Evolutionary conservation across 1,284 basidiomycete genomes (phyloP).

Genomic region (Lignosus rhinocerotis): DNA sequence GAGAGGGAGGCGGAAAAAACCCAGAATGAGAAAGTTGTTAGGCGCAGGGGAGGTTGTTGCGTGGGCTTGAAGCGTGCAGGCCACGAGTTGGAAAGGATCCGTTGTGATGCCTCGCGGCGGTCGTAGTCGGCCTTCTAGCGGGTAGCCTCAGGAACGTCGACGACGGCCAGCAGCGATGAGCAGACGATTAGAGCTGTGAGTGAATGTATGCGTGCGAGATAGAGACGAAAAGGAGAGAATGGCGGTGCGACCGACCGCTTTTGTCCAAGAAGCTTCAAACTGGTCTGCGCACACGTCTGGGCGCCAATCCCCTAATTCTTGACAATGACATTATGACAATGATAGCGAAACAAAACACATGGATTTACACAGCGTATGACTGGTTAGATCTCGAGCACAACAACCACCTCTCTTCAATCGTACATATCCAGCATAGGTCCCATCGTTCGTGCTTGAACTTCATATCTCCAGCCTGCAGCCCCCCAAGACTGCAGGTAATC

Average conservation of each 20-base stretch:
- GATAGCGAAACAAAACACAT: slow-evolving; percentile 4
- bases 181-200: slow-evolving; percentile 11
- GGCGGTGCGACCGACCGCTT: not conserved
- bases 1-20: slow-evolving; percentile 26
- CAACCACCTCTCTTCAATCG: not conserved
- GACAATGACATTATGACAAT: too few species aligned
- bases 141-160: not conserved
- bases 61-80: slow-evolving; percentile 36
- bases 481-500: not conserved
- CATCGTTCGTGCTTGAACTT: not conserved
- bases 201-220: slow-evolving; percentile 15
- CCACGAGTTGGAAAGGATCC: slow-evolving; percentile 37
- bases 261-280: not conserved
- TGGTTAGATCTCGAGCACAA: too few species aligned
- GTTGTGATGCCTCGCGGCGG: slow-evolving; percentile 34
- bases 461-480: not conserved
- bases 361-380: not conserved
- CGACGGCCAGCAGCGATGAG: slow-evolving; percentile 11
- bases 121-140: slow-evolving; percentile 3
- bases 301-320: not conserved
- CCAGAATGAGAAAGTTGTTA: slow-evolving; percentile 27
- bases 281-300: not conserved
- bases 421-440: slow-evolving; percentile 3
- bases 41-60: slow-evolving; percentile 31
- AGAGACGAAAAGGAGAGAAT: slow-evolving; percentile 1